A percentile compares a stretch with the other conserved stretches of the same genome.
phyloP scores from a whole-genome alignment of 2,329 filamentous ascomycete genomes.

The Fusarium domesticum region DNA sequence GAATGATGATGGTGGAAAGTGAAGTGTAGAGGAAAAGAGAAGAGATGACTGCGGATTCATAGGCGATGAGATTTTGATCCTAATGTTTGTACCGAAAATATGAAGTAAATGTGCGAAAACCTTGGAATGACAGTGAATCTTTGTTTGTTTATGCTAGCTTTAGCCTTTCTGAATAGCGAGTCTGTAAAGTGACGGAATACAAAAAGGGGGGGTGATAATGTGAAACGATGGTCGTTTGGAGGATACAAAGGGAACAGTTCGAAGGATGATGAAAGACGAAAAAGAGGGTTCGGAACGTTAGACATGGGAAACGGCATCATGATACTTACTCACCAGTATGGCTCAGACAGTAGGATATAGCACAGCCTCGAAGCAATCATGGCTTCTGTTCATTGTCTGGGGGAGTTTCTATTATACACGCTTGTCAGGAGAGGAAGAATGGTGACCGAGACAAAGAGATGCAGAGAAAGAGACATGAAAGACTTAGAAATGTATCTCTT shows the following conservation, averaged over 20 bases:
- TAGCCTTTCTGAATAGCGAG: neutral
- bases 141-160: conserved; percentile 1
- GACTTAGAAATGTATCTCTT: neutral
- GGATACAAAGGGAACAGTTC: neutral
- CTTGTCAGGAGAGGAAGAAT: too few relatives aligned
- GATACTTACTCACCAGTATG: too few relatives aligned
- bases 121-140: conserved; percentile 1
- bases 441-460: neutral
- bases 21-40: conserved; percentile 1
- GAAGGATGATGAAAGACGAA: too few relatives aligned
- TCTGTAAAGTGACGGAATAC: too few relatives aligned
- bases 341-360: too few relatives aligned
- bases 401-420: too few relatives aligned
- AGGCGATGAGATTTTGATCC: neutral
- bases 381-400: too few relatives aligned
- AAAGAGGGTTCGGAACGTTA: too few relatives aligned
- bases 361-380: too few relatives aligned
- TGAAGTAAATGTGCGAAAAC: conserved; percentile 2
- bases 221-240: neutral
- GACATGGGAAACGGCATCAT: too few relatives aligned
- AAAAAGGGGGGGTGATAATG: neutral
- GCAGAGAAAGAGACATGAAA: neutral
- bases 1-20: neutral
- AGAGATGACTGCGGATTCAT: neutral
- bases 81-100: conserved; percentile 1